These are phyloP conservation scores for Hypsizygus marmoreus DNA, from an alignment of 768 basidiomycete genomes.

Conservation along the genomic window DNA sequence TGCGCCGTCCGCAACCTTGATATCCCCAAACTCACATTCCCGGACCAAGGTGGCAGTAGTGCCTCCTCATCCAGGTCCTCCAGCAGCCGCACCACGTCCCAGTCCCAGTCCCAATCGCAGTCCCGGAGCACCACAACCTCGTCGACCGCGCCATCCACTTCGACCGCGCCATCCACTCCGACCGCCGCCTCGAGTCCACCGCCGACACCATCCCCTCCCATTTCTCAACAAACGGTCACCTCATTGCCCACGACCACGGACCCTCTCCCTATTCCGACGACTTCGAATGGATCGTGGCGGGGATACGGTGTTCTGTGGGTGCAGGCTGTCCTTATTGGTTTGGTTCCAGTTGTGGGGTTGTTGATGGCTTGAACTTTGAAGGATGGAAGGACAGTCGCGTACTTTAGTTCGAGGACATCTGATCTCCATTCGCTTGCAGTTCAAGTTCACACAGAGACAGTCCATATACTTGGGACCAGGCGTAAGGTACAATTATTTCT, in stretches of 20 bases:
- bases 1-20: constrained; percentile 22
- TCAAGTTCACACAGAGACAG: no score
- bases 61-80: constrained; percentile 4
- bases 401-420: no score
- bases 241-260: background rate
- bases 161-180: no score
- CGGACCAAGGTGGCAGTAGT: constrained; percentile 14
- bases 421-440: no score
- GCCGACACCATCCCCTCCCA: background rate
- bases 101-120: background rate
- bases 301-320: no score
- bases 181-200: background rate
- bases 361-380: no score
- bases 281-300: background rate
- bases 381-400: no score
- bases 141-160: background rate
- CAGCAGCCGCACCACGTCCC: background rate
- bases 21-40: constrained; percentile 28
- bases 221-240: constrained; percentile 3
- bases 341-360: no score
- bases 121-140: background rate
- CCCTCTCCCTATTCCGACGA: no score
- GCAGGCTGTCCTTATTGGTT: no score
- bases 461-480: no score
- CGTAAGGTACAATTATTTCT: no score